Evolutionary conservation across 441 rosid species (phyloP), one percentile per base, ranked within the genome.

Genomic region (Macaranga tanarius): DNA sequence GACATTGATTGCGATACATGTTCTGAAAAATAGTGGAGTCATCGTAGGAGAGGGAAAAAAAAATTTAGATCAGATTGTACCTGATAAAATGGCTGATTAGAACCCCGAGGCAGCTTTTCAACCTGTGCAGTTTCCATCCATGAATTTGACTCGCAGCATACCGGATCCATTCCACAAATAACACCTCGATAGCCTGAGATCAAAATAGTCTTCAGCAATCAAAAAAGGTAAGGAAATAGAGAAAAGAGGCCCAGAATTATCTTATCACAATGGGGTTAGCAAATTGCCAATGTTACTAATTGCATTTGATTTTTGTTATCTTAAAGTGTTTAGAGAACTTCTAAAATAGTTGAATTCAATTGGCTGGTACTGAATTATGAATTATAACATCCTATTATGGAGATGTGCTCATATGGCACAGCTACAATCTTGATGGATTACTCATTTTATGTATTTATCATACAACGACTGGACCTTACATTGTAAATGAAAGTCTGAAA

Each of bases 61-160:
- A 69, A 42, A 45, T 67, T 1, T 19, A 59, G 5, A 11, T 62
- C 55, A 48, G 45, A 67, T 15, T 58, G 66, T 70, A 95, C 99
- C 97, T 95, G 99, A 87, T 95, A 95, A 90, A 92, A 95, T 63
- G 98, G 98, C 81, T 92, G 99, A 73, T 79, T 86, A 77, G 90
- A 75, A 69, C 97, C 95, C 28, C 81, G 90, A 59, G 85, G 66
- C 83, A 95, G 77, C 80, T 95, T 92, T 57, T 91, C 92, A 64
- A 91, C 81, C 79, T 83, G 85, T 15, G 97, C 99, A 77, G 80
- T 72, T 77, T 92, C 96, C 90, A 90, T 90, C 99, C 98, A 95
- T 15, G 97, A 84, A 76, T 77, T 88, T 47, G 98, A 86, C 73
- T 95, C 98, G 76, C 92, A 87, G 84, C 98, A 95, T 56, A 89